Evolutionary conservation across 1,139 yeast species (phyloP).

Genomic region (Sugiyamaella castrensis): DNA sequence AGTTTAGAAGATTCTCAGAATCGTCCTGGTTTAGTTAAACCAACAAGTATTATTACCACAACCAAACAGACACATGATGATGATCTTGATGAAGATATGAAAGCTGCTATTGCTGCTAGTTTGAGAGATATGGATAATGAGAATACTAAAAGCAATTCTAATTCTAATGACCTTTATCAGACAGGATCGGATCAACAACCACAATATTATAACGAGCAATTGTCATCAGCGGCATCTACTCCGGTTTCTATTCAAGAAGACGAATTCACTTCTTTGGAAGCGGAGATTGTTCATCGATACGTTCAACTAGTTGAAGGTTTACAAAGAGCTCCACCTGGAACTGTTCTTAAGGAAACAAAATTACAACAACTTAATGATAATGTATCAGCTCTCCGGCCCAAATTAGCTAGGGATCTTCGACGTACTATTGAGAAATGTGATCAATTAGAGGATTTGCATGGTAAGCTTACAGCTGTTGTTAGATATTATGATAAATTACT

Average conservation of each 20-base stretch:
- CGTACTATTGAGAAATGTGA: slow-evolving; percentile 68
- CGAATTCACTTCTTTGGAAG: slow-evolving; percentile 57
- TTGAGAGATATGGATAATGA: slow-evolving; percentile 58
- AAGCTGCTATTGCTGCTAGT: slow-evolving; percentile 95
- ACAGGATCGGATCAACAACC: not conserved
- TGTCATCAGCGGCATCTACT: slow-evolving; percentile 23
- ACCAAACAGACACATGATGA: slow-evolving; percentile 39
- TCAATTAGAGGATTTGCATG: slow-evolving; percentile 68
- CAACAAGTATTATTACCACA: slow-evolving; percentile 5
- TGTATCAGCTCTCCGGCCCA: slow-evolving; percentile 69
- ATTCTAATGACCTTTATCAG: slow-evolving; percentile 12
- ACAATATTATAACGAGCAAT: not conserved
- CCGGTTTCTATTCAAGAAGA: slow-evolving; percentile 16
- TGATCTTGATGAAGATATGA: slow-evolving; percentile 85
- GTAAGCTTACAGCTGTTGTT: slow-evolving; percentile 75
- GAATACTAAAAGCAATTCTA: not conserved
- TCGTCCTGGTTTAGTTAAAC: slow-evolving; percentile 10
- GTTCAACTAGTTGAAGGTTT: slow-evolving; percentile 60
- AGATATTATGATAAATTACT: slow-evolving; percentile 74
- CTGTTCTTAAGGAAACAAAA: slow-evolving; percentile 57
- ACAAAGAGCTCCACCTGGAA: slow-evolving; percentile 51
- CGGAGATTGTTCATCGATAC: slow-evolving; percentile 65
- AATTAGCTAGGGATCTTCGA: slow-evolving; percentile 62
- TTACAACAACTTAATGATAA: slow-evolving; percentile 63
- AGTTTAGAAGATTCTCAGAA: slow-evolving; percentile 58